These are phyloP conservation scores for Aspergillus quadricinctus DNA, from an alignment of 2,329 filamentous ascomycete genomes.

Conservation along the genomic window DNA sequence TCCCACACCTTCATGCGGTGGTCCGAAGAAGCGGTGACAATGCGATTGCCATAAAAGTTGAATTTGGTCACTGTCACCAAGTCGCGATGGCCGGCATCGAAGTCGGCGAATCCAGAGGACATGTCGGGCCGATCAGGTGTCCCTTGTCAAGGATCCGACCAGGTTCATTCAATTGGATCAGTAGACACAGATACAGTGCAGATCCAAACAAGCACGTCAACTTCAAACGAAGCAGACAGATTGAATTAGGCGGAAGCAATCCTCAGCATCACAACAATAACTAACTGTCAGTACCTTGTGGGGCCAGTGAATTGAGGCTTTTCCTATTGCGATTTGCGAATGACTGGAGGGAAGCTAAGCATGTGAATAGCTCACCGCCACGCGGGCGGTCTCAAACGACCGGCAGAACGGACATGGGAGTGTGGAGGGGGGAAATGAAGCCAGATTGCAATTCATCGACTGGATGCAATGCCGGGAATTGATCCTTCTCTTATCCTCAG, in stretches of 20 bases:
- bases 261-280: slow-evolving; percentile 1
- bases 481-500: neutral
- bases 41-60: slow-evolving; percentile 88
- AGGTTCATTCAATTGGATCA: slow-evolving; percentile 7
- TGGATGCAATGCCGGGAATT: neutral
- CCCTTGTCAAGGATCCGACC: slow-evolving; percentile 4
- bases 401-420: slow-evolving; percentile 21
- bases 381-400: slow-evolving; percentile 20
- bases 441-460: slow-evolving; percentile 26
- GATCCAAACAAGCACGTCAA: neutral
- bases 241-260: slow-evolving; percentile 7
- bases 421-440: slow-evolving; percentile 16
- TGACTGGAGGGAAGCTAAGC: slow-evolving; percentile 6
- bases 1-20: slow-evolving; percentile 92
- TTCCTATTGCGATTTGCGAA: slow-evolving; percentile 12
- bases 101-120: slow-evolving; percentile 38
- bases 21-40: slow-evolving; percentile 86
- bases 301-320: neutral
- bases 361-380: slow-evolving; percentile 13
- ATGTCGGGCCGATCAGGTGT: slow-evolving; percentile 26
- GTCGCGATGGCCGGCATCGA: slow-evolving; percentile 50
- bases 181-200: slow-evolving; percentile 6
- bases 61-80: slow-evolving; percentile 81
- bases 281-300: neutral
- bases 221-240: neutral